A percentile compares a stretch with the other conserved stretches of the same genome.
Conservation (phyloP, 192 early-diverging fungal genomes). For the Jimgerdemannia flammicorona region DNA sequence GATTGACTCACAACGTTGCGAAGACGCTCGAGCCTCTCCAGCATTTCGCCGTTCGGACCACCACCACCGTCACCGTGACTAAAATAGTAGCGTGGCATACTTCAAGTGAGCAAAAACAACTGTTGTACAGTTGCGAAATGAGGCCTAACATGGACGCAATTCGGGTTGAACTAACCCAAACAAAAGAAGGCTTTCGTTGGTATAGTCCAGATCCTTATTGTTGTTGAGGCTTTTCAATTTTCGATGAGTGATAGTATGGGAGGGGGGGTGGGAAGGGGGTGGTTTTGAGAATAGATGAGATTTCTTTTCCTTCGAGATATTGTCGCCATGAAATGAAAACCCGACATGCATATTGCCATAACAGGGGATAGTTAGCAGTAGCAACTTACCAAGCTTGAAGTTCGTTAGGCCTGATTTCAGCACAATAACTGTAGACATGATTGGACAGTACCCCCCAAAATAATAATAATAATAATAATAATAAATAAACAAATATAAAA, state of each 20-base stretch:
- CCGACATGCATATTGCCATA: too few species aligned
- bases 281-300: too few species aligned
- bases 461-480: too few species aligned
- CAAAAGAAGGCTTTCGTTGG: conserved; percentile 66
- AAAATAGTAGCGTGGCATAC: conserved; percentile 56
- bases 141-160: conserved; percentile 64
- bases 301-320: too few species aligned
- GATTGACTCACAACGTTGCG: conserved; percentile 55
- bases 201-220: conserved; percentile 73
- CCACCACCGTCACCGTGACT: conserved; percentile 98
- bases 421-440: not conserved
- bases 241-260: conserved; percentile 25
- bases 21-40: conserved; percentile 80
- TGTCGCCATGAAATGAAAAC: too few species aligned
- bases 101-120: not conserved
- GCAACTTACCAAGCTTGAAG: too few species aligned
- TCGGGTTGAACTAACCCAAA: conserved; percentile 72
- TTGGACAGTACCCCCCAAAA: not conserved
- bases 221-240: conserved; percentile 45
- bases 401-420: too few species aligned
- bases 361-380: too few species aligned
- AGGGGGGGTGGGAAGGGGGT: too few species aligned
- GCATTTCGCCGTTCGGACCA: conserved; percentile 77
- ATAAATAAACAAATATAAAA: too few species aligned
- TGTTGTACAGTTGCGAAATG: too few species aligned